Conservation (phyloP, 2,329 filamentous ascomycete genomes). For the Colletotrichum echinochloae region DNA sequence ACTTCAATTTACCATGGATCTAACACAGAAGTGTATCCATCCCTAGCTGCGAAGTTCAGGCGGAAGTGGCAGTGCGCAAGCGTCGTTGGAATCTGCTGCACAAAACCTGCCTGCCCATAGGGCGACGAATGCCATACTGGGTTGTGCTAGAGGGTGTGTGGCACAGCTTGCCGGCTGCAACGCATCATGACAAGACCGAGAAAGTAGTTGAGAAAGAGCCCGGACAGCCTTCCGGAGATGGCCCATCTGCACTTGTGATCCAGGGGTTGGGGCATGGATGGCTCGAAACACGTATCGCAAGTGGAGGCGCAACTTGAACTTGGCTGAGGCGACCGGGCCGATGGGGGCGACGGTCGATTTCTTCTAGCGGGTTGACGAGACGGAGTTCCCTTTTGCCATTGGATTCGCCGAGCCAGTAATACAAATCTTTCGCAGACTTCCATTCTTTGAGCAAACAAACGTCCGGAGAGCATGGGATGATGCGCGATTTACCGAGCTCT, state of each 20-base stretch:
- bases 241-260: constrained; percentile 1
- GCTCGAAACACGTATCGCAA: constrained; percentile 35
- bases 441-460: not conserved
- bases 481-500: not conserved
- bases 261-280: constrained; percentile 32
- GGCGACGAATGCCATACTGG: constrained; percentile 12
- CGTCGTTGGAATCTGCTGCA: constrained; percentile 27
- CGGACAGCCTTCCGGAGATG: constrained; percentile 1
- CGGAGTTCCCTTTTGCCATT: not conserved
- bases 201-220: too few species aligned
- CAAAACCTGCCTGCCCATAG: not conserved
- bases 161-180: too few species aligned
- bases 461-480: not conserved
- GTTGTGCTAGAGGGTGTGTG: constrained; percentile 5
- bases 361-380: not conserved
- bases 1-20: constrained; percentile 23
- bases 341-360: constrained; percentile 2
- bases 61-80: constrained; percentile 18
- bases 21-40: constrained; percentile 12
- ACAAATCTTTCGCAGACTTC: not conserved
- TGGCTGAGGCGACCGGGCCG: constrained; percentile 21
- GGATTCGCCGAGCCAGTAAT: constrained; percentile 5
- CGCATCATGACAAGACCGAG: too few species aligned
- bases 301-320: constrained; percentile 27
- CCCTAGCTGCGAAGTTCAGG: constrained; percentile 15